These are phyloP conservation scores for Penicillium brasilianum DNA, from an alignment of 2,329 filamentous ascomycete genomes.

Conservation along the genomic window DNA sequence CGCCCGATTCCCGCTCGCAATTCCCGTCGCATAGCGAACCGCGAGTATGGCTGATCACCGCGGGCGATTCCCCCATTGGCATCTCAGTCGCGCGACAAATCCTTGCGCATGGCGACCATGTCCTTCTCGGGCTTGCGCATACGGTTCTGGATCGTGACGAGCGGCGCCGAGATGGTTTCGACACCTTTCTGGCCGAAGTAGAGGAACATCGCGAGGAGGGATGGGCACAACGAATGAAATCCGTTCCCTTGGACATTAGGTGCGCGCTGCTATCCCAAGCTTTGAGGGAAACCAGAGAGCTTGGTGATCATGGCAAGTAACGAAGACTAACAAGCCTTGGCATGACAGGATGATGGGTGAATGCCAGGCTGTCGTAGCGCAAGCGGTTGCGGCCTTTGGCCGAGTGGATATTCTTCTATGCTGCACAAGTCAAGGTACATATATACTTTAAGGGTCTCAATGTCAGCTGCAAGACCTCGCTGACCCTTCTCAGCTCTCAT, in stretches of 20 bases:
- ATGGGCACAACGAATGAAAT: constrained; percentile 77
- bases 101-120: constrained; percentile 88
- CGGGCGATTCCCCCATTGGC: constrained; percentile 81
- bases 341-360: constrained; percentile 62
- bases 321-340: constrained; percentile 19
- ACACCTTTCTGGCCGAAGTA: constrained; percentile 71
- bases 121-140: constrained; percentile 81
- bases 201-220: constrained; percentile 68
- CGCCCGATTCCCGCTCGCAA: constrained; percentile 47
- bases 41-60: constrained; percentile 91
- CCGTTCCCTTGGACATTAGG: constrained; percentile 64
- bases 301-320: not conserved
- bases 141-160: constrained; percentile 76
- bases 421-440: constrained; percentile 79
- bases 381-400: constrained; percentile 82
- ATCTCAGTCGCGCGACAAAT: constrained; percentile 81
- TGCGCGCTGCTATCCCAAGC: constrained; percentile 32
- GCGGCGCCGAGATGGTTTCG: constrained; percentile 76
- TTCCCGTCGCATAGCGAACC: constrained; percentile 69
- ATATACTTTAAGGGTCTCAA: constrained; percentile 18
- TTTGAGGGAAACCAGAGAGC: not conserved
- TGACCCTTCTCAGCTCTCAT: constrained; percentile 68
- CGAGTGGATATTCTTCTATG: constrained; percentile 88
- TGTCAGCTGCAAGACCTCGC: not conserved
- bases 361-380: constrained; percentile 84